phyloP scores from a whole-genome alignment of 129 eudicot genomes.

The Artemisia argyi region DNA sequence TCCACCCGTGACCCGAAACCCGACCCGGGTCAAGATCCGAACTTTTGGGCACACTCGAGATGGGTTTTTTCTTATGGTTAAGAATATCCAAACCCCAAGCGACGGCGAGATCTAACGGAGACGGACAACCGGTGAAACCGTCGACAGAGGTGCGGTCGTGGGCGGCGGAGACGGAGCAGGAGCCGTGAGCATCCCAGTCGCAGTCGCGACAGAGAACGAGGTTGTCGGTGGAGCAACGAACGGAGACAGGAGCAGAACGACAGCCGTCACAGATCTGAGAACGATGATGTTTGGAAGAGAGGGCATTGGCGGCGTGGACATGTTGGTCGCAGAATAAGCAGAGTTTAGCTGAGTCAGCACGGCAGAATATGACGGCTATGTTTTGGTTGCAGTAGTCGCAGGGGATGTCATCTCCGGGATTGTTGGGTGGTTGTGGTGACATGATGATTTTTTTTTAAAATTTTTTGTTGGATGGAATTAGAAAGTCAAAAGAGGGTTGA shows the following conservation, averaged over 20 bases:
- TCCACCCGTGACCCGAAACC: no score
- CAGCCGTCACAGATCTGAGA: conserved; percentile 85
- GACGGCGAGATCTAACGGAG: conserved; percentile 52
- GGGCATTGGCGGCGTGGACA: conserved; percentile 89
- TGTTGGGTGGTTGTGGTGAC: conserved; percentile 7
- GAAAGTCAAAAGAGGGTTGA: conserved; percentile 1
- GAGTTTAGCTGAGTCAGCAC: conserved; percentile 84
- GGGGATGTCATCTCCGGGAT: conserved; percentile 2
- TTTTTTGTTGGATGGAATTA: no score
- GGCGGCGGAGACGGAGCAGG: conserved; percentile 33
- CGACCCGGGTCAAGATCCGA: no score
- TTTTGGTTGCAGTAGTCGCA: conserved; percentile 71
- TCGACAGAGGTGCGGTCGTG: conserved; percentile 53
- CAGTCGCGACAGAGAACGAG: conserved; percentile 69
- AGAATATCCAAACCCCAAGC: conserved; percentile 49
- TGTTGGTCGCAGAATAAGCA: conserved; percentile 75
- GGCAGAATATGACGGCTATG: conserved; percentile 70
- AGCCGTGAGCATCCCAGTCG: conserved; percentile 54
- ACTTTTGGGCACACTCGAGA: no score
- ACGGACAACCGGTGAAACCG: conserved; percentile 62
- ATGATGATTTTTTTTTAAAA: neutral
- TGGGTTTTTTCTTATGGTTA: conserved; percentile 7
- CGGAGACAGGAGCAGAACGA: conserved; percentile 52
- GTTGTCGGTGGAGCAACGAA: conserved; percentile 59
- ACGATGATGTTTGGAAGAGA: conserved; percentile 74